Conservation (phyloP, 2,329 filamentous ascomycete species). For the Aaosphaeria arxii region DNA sequence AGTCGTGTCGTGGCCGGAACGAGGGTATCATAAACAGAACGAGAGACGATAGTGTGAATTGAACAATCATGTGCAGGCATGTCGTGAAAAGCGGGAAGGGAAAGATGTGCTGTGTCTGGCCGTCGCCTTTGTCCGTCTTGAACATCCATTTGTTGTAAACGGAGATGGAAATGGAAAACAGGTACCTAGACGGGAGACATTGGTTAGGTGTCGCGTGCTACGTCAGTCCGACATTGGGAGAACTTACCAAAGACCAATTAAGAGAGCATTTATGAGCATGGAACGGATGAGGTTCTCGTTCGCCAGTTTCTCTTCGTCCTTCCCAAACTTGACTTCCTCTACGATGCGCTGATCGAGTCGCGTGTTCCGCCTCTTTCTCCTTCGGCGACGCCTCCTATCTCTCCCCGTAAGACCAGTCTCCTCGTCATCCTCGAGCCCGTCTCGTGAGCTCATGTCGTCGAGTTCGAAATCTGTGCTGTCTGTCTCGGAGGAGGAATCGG, state of each 20-base stretch:
- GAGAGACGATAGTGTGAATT: conserved; percentile 74
- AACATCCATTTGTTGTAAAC: conserved; percentile 99
- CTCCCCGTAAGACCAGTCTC: conserved; percentile 79
- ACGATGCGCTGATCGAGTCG: conserved; percentile 69
- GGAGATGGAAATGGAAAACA: conserved; percentile 79
- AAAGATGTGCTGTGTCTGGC: conserved; percentile 60
- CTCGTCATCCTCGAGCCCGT: conserved; percentile 77
- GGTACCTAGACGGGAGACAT: conserved; percentile 46
- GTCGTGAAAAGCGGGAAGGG: conserved; percentile 95
- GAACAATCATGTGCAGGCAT: conserved; percentile 87
- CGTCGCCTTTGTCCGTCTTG: conserved; percentile 50
- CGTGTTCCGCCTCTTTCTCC: conserved; percentile 66
- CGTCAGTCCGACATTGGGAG: not conserved
- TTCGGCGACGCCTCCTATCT: conserved; percentile 66
- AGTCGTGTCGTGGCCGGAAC: conserved; percentile 64
- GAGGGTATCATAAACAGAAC: conserved; percentile 82
- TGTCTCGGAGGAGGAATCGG: conserved; percentile 29
- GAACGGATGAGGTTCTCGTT: conserved; percentile 69
- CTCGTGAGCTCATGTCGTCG: conserved; percentile 61
- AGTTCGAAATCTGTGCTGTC: conserved; percentile 54
- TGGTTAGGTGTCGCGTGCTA: not conserved
- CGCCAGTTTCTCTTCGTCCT: conserved; percentile 71
- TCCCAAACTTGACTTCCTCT: conserved; percentile 53
- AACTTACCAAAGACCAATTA: conserved; percentile 77
- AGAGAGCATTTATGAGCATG: conserved; percentile 68